Conservation (phyloP, 2,329 filamentous ascomycete species). For the Camillea tinctor region DNA sequence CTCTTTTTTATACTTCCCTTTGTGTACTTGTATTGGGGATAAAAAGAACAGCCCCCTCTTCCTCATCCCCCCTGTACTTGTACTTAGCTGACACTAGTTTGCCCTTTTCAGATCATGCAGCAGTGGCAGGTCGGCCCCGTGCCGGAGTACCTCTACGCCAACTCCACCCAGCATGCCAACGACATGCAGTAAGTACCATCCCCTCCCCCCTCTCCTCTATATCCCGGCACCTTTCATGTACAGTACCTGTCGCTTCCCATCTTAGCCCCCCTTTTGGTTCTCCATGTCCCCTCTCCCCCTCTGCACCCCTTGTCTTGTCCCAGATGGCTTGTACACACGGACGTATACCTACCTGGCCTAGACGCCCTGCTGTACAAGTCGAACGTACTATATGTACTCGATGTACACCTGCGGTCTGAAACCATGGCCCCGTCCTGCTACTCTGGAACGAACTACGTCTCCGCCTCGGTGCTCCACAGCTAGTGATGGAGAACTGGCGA, state of each 20-base stretch:
- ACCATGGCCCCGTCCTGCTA: conserved; percentile 20
- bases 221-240: conserved; percentile 21
- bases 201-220: conserved; percentile 30
- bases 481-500: conserved; percentile 20
- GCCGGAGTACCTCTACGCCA: conserved; percentile 58
- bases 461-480: conserved; percentile 14
- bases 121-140: conserved; percentile 61
- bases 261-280: conserved; percentile 1
- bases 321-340: conserved; percentile 25
- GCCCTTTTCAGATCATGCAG: conserved; percentile 52
- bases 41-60: background rate
- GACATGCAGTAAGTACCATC: conserved; percentile 58
- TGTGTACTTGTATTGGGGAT: background rate
- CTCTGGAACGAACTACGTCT: conserved; percentile 12
- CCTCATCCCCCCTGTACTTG: background rate
- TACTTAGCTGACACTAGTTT: conserved; percentile 32
- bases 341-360: conserved; percentile 1
- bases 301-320: conserved; percentile 13
- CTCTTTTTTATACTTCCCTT: background rate
- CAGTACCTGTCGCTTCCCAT: conserved; percentile 18
- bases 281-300: conserved; percentile 7
- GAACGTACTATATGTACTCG: conserved; percentile 22
- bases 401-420: conserved; percentile 23
- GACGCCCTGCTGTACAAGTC: conserved; percentile 15
- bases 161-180: conserved; percentile 52